Base-by-base conservation (phyloP, 192 early-diverging fungal species). In the Coemansia sp. region DNA sequence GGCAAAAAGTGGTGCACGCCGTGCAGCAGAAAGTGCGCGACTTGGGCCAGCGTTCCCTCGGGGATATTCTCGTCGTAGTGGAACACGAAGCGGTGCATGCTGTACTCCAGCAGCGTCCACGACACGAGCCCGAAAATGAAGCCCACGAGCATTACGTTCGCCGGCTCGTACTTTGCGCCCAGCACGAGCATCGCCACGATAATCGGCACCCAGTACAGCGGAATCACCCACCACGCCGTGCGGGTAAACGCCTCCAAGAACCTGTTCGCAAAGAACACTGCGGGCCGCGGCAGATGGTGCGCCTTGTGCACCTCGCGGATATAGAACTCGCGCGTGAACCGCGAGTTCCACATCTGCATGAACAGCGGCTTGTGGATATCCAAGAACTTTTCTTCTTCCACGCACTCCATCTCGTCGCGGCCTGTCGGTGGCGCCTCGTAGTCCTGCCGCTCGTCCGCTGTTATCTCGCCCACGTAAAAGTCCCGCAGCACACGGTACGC, bases 1-100 rank as follows among this genome's bases (percentile, higher is more conserved):
- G 95, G 95, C 25, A 98, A 71, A 72, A 89, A 96, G 68, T 98
- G 94, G 74, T 98, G 95, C 30, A 98, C 91, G 19, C 95, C 95
- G 69, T 98, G 95, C 24, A 95, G 81, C 65, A 91, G 56, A 68
- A 98, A 98, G 63, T 98, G 95, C 6, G 87, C 55, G 5, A 83
- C 73, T 59, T 95, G 82, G 14, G 87, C 86, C 28, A 86, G 53
- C 19, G 85, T 88, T 52, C 91, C 84, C 67, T 96, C 92, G 27
- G 95, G 95, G 38, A 98, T 72, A 55, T 86, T 70, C 10, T 88
- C 84, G 69, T 98, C 95, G 40, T 96, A 67, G 67, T 98, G 95
- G 77, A 98, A 98, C 29, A 95, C 62, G 73, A 93, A 98, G 10
- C 95, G 85, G 74, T 98, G 95, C 40, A 96, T 76, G 22, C 84